Conservation (phyloP, 2,329 filamentous ascomycete species). For the Colletotrichum falcatum region DNA sequence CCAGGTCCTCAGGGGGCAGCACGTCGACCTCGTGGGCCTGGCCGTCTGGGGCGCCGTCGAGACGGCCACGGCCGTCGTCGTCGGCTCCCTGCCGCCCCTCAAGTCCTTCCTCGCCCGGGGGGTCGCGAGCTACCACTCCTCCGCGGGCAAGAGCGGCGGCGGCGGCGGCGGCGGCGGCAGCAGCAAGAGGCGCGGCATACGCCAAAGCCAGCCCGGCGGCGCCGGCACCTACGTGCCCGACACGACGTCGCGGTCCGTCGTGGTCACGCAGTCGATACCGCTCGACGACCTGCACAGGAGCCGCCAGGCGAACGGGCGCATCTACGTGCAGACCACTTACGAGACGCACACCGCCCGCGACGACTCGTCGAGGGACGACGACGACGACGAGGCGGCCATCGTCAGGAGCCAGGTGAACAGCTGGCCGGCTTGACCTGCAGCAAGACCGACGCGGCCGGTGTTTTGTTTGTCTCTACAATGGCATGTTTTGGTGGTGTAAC, state of each 20-base stretch:
- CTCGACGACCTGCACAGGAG: constrained; percentile 41
- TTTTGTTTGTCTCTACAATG: no score
- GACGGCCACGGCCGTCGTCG: constrained; percentile 38
- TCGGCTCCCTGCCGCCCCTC: constrained; percentile 43
- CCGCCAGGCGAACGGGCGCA: constrained; percentile 33
- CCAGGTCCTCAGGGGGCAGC: constrained; percentile 39
- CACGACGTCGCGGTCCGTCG: constrained; percentile 22
- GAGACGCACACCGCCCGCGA: constrained; percentile 26
- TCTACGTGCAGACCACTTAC: constrained; percentile 41
- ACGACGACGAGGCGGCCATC: constrained; percentile 26
- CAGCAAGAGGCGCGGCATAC: not conserved
- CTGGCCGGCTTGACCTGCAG: not conserved
- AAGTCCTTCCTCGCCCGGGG: constrained; percentile 41
- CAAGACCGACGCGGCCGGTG: no score
- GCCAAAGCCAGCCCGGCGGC: not conserved
- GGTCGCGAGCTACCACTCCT: constrained; percentile 29
- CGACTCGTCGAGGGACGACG: constrained; percentile 16
- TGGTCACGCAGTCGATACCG: constrained; percentile 40
- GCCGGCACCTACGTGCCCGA: constrained; percentile 7
- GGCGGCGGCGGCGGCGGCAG: not conserved
- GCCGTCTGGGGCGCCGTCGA: constrained; percentile 39
- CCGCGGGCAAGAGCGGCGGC: constrained; percentile 1
- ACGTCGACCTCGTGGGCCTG: constrained; percentile 42
- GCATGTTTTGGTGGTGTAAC: no score
- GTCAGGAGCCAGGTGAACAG: not conserved